Conservation (phyloP, 2,329 filamentous ascomycete genomes). For the Fusarium metavorans region DNA sequence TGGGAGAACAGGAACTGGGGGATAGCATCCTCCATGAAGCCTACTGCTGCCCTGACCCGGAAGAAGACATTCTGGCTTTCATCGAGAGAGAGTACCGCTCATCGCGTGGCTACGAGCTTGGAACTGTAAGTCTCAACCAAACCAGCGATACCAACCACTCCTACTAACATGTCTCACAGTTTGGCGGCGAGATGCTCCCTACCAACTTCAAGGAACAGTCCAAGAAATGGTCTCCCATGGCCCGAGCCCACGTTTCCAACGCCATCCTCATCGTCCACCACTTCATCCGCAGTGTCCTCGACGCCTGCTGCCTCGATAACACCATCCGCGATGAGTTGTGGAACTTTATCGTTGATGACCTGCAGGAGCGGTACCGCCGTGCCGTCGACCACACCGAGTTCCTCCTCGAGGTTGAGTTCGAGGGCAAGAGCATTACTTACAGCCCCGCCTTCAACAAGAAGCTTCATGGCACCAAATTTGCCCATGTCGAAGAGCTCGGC, state of each 20-base stretch:
- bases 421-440: constrained; percentile 41
- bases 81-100: constrained; percentile 53
- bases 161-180: constrained; percentile 35
- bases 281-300: constrained; percentile 62
- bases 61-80: constrained; percentile 51
- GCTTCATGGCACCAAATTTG: neutral
- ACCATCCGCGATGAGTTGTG: constrained; percentile 58
- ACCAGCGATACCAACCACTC: too few species aligned
- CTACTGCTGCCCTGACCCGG: constrained; percentile 27
- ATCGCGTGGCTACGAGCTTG: constrained; percentile 65
- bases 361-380: constrained; percentile 58
- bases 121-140: constrained; percentile 54
- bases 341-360: constrained; percentile 58
- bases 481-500: neutral
- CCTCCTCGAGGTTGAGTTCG: constrained; percentile 55
- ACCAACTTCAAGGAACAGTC: constrained; percentile 66
- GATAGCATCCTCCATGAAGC: constrained; percentile 45
- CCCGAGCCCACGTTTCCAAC: constrained; percentile 62
- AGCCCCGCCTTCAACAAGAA: constrained; percentile 17
- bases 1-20: constrained; percentile 24
- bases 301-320: constrained; percentile 56
- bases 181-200: constrained; percentile 55
- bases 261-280: constrained; percentile 63
- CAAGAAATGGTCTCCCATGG: constrained; percentile 63
- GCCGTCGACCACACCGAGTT: constrained; percentile 63